Evolutionary conservation across 352 stramenopile genomes (phyloP), one percentile per base, ranked within the genome.

Genomic region (Phytopythium helicoides): DNA sequence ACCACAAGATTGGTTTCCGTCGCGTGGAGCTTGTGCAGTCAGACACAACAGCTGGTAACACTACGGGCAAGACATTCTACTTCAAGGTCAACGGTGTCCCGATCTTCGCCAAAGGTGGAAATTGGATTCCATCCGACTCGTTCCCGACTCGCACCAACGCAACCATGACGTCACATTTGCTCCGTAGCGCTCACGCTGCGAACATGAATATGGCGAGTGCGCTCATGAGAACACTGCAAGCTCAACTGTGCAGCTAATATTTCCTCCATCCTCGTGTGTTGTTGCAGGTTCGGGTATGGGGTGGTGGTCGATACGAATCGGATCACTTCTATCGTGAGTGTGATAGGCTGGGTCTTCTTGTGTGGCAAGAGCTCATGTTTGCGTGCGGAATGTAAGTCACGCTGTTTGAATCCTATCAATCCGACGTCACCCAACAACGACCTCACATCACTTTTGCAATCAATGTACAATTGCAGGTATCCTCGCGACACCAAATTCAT

Each of bases 301-400:
- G 88, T 28, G 88, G 88, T 44, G 88, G 88, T 23, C 66, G 89
- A 54, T 97, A 96, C 54, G 82, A 95, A 56, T 78, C 71, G 7
- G 81, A 94, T 37, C 45, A 63, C 6, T 96, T 95, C 69, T 97
- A 97, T 50, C 62, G 62, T 3, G 54, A 86, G 16, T 94, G 83
- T 37, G 87, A 96, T 62, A 68, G 74, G 18, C 58, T 94, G 11
- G 88, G 88, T 12, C 64, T 97, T n/a, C 52, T 97, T 22, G 71
- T 96, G 15, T 97, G 86, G 83, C 84, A 96, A 51, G 88, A 97
- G 64, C 66, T 94, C 47, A 97, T 97, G 88, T 96, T 95, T 56
- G 87, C 88, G 9, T 96, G 87, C 53, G 81, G 78, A 41, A 83
- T 92, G 75, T 94, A 90, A 54, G 62, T 66, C 34, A 21, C 9